Evolutionary conservation across 2,329 filamentous ascomycete genomes (phyloP).

Genomic region (Neonectria coccinea): DNA sequence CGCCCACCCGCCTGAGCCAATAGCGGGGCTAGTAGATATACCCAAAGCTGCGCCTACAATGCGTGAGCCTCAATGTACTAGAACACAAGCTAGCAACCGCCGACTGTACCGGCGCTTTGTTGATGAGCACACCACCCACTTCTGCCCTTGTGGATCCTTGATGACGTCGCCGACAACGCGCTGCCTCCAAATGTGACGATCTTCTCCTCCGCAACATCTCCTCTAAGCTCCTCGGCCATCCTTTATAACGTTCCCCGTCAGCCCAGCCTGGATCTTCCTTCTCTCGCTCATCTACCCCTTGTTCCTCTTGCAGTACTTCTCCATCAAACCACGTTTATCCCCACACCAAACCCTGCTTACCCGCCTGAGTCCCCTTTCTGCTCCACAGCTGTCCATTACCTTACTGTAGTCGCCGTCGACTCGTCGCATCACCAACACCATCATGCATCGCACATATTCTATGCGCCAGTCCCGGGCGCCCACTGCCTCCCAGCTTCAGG

Average conservation of each 20-base stretch:
- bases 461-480: slow-evolving; percentile 98
- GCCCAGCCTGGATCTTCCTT: slow-evolving; percentile 38
- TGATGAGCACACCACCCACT: slow-evolving; percentile 33
- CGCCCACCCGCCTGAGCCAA: slow-evolving; percentile 37
- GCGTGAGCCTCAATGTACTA: not conserved
- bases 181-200: slow-evolving; percentile 43
- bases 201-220: slow-evolving; percentile 48
- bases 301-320: slow-evolving; percentile 36
- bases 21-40: slow-evolving; percentile 7
- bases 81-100: slow-evolving; percentile 5
- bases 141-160: slow-evolving; percentile 40
- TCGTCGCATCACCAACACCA: slow-evolving; percentile 46
- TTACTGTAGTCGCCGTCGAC: slow-evolving; percentile 3
- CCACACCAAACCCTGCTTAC: slow-evolving; percentile 39
- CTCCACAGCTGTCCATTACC: slow-evolving; percentile 32
- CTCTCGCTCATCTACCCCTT: slow-evolving; percentile 39
- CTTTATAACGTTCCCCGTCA: slow-evolving; percentile 46
- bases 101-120: slow-evolving; percentile 17
- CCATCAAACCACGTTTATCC: slow-evolving; percentile 34
- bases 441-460: slow-evolving; percentile 98
- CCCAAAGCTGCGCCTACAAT: not conserved
- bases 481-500: slow-evolving; percentile 83
- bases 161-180: slow-evolving; percentile 46
- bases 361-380: slow-evolving; percentile 31
- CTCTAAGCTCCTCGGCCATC: slow-evolving; percentile 35